phyloP scores from a whole-genome alignment of 2,329 filamentous ascomycete genomes.

The Neophaeococcomyces mojaviensis region DNA sequence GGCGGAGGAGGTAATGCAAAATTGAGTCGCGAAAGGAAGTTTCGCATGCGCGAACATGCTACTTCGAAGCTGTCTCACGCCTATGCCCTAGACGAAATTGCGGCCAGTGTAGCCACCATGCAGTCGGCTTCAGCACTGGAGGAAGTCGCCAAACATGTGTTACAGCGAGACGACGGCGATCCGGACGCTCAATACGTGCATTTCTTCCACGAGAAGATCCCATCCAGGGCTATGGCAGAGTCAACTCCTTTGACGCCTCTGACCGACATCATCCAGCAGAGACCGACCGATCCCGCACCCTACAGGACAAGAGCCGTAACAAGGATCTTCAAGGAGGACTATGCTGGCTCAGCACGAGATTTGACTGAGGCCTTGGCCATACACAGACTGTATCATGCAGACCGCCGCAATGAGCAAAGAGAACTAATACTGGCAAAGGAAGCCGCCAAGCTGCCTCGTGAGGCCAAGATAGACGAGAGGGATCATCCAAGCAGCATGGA shows the following conservation, averaged over 20 bases:
- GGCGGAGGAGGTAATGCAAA: slow-evolving; percentile 51
- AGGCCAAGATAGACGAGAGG: slow-evolving; percentile 49
- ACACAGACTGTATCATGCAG: slow-evolving; percentile 46
- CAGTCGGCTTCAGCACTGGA: slow-evolving; percentile 70
- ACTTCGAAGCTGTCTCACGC: slow-evolving; percentile 69
- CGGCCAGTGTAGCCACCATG: slow-evolving; percentile 75
- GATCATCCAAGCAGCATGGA: slow-evolving; percentile 70
- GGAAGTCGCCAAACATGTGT: slow-evolving; percentile 64
- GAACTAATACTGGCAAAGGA: slow-evolving; percentile 42
- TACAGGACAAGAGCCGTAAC: slow-evolving; percentile 68
- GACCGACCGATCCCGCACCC: slow-evolving; percentile 58
- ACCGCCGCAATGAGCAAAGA: slow-evolving; percentile 46
- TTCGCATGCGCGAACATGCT: slow-evolving; percentile 72
- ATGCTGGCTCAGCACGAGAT: slow-evolving; percentile 61
- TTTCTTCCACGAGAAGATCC: slow-evolving; percentile 87
- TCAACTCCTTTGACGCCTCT: slow-evolving; percentile 61
- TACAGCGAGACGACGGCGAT: slow-evolving; percentile 62
- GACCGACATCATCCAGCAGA: slow-evolving; percentile 58
- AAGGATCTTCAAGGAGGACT: slow-evolving; percentile 68
- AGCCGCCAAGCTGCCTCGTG: slow-evolving; percentile 31
- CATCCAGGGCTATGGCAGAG: slow-evolving; percentile 63
- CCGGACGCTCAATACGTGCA: slow-evolving; percentile 78
- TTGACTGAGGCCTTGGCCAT: slow-evolving; percentile 58
- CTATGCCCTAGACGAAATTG: slow-evolving; percentile 75
- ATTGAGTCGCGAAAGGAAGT: slow-evolving; percentile 67